Percentiles rank a stretch among this genome's conserved stretches.
Conservation (phyloP, 306 rosid species). For the Medicago truncatula region DNA sequence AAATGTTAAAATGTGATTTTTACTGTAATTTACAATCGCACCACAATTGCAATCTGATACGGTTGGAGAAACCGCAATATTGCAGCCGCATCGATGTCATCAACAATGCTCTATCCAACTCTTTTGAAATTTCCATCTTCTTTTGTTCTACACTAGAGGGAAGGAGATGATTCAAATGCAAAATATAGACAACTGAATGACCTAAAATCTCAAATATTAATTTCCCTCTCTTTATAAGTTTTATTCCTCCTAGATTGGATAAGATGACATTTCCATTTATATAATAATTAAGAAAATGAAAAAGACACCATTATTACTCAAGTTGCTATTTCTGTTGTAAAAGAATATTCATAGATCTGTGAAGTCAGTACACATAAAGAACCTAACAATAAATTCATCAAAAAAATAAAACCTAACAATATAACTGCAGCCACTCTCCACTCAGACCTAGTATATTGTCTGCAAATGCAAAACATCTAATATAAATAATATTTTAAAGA, state of each 20-base stretch:
- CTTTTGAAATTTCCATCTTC: neutral
- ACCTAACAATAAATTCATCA: slow-evolving; percentile 13
- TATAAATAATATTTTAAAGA: neutral
- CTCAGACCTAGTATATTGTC: slow-evolving; percentile 38
- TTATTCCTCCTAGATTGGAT: slow-evolving; percentile 34
- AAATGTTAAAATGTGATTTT: too few species aligned
- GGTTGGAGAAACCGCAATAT: too few species aligned
- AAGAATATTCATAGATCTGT: slow-evolving; percentile 64
- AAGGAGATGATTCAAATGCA: neutral
- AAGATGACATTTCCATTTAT: slow-evolving; percentile 33
- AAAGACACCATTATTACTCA: slow-evolving; percentile 43
- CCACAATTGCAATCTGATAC: too few species aligned
- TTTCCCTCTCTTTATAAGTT: neutral
- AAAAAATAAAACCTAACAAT: too few species aligned
- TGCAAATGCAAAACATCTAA: slow-evolving; percentile 35
- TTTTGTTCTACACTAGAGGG: too few species aligned
- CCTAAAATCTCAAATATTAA: slow-evolving; percentile 28
- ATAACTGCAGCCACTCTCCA: neutral
- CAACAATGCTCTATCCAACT: neutral
- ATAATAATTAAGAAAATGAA: slow-evolving; percentile 40
- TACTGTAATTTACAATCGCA: too few species aligned
- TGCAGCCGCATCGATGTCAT: too few species aligned
- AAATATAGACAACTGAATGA: neutral
- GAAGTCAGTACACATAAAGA: slow-evolving; percentile 40
- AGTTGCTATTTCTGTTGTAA: slow-evolving; percentile 32